Base-by-base conservation (phyloP, 495 filamentous ascomycete species). In the Aspergillus egyptiacus region DNA sequence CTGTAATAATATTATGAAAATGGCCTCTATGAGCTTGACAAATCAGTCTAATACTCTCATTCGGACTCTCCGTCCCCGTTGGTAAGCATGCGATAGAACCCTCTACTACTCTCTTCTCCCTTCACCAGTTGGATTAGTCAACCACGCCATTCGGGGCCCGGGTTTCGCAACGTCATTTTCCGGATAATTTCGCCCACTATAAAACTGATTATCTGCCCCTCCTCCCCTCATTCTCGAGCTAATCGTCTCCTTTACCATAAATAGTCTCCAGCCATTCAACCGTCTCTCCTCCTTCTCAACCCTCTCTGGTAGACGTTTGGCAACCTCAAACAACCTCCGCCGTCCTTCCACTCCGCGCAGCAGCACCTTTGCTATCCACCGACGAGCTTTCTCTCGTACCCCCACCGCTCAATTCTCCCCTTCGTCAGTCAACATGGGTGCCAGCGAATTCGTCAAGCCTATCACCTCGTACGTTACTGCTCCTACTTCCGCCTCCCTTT, bases 391-490 rank as follows among this genome's bases (percentile, higher is more conserved):
- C 41, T 64, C 68, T 34, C 49, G 51, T 2, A 64, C 68, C 35
- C 61, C 65, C 15, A 43, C 64, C 48, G 33, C 58, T 15, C 51
- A 49, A 43, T 81, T 84, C 55, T 61, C 68, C 20, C 60, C 60
- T 25, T 77, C 80, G 39, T 61, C 69, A 43, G 54, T 60, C 58
- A 81, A 75, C 57, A 77, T 81, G 72, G 77, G 66, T 61, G 78
- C 54, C 39, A 51, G 55, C 52, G 48, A 40, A 34, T 59, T 61
- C 38, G 62, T 71, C 55, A 45, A 47, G 27, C 7, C 56, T 23
- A 69, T 71, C 53, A 65, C 30, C 4, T 39, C 55, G 67, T 74
- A 64, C 41, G 65, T 59, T n/a, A n/a, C n/a, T n/a, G n/a, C n/a
- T n/a, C n/a, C n/a, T n/a, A n/a, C n/a, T n/a, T n/a, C n/a, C n/a